A percentile compares a stretch with the other conserved stretches of the same genome.
Evolutionary conservation across 768 basidiomycete species (phyloP).

Genomic region (Chalciporus chontae): DNA sequence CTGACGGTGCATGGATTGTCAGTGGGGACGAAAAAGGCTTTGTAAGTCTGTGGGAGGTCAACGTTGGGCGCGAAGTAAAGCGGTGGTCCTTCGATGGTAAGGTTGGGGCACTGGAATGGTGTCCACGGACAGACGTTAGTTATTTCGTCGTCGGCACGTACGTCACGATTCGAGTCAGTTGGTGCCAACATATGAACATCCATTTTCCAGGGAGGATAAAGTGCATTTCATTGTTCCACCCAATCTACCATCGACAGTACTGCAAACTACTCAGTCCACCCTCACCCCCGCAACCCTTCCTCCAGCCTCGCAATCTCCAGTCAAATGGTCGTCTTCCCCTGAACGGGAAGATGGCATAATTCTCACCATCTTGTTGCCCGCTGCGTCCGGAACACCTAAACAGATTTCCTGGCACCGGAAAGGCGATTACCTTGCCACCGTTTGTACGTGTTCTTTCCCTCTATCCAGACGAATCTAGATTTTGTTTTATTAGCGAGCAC

Average conservation of each 20-base stretch:
- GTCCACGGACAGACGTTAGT: constrained; percentile 76
- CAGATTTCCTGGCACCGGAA: constrained; percentile 91
- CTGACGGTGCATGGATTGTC: constrained; percentile 86
- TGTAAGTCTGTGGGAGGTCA: constrained; percentile 88
- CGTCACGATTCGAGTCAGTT: constrained; percentile 32
- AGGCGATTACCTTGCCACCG: constrained; percentile 94
- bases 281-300: constrained; percentile 65
- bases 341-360: constrained; percentile 51
- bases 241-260: constrained; percentile 57
- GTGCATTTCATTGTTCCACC: constrained; percentile 82
- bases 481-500: constrained; percentile 45
- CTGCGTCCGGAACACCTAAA: constrained; percentile 65
- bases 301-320: constrained; percentile 53
- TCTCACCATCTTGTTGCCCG: constrained; percentile 58
- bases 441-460: constrained; percentile 62
- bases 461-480: constrained; percentile 5
- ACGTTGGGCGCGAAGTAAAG: constrained; percentile 84
- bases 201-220: constrained; percentile 63
- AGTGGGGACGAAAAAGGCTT: constrained; percentile 89
- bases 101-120: constrained; percentile 89
- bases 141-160: constrained; percentile 81
- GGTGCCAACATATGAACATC: constrained; percentile 8
- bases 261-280: constrained; percentile 56
- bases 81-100: constrained; percentile 80
- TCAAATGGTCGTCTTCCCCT: constrained; percentile 64